Evolutionary conservation across 2,329 filamentous ascomycete species (phyloP).

Genomic region (Fusarium chaquense): DNA sequence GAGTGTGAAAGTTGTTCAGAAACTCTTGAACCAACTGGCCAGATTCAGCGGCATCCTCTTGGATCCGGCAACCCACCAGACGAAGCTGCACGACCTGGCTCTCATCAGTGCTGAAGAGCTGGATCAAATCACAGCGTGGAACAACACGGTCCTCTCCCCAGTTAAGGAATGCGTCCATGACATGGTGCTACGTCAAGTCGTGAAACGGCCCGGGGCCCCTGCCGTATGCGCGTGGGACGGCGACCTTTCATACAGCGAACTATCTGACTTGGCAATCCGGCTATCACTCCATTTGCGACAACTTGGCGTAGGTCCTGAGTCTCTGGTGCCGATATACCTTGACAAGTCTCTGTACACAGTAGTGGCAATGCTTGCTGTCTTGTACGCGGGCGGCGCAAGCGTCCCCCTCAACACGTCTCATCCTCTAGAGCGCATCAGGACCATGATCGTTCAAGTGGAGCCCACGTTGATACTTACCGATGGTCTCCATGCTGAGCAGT

Average conservation of each 20-base stretch:
- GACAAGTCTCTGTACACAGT: slow-evolving; percentile 45
- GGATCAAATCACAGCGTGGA: slow-evolving; percentile 23
- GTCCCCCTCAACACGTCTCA: slow-evolving; percentile 35
- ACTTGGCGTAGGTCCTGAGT: slow-evolving; percentile 48
- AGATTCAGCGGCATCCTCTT: slow-evolving; percentile 12
- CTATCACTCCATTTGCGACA: slow-evolving; percentile 54
- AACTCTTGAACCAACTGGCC: slow-evolving; percentile 14
- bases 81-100: slow-evolving; percentile 7
- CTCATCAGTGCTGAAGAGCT: slow-evolving; percentile 11
- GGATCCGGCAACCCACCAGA: slow-evolving; percentile 11
- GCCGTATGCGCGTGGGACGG: slow-evolving; percentile 47
- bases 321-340: slow-evolving; percentile 38
- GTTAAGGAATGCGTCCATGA: slow-evolving; percentile 43
- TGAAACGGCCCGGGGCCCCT: slow-evolving; percentile 26
- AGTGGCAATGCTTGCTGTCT: slow-evolving; percentile 43
- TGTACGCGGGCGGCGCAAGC: slow-evolving; percentile 45
- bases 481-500: slow-evolving; percentile 8
- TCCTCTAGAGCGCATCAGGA: slow-evolving; percentile 16
- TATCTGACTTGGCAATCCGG: slow-evolving; percentile 54
- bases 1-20: slow-evolving; percentile 10
- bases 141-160: slow-evolving; percentile 20
- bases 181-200: slow-evolving; percentile 21
- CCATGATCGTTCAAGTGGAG: slow-evolving; percentile 16
- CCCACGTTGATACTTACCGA: slow-evolving; percentile 15
- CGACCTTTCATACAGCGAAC: slow-evolving; percentile 56